A percentile compares a stretch with the other conserved stretches of the same genome.
These are phyloP conservation scores for Theobroma cacao DNA, from an alignment of 345 rosid genomes.

Conservation along the genomic window DNA sequence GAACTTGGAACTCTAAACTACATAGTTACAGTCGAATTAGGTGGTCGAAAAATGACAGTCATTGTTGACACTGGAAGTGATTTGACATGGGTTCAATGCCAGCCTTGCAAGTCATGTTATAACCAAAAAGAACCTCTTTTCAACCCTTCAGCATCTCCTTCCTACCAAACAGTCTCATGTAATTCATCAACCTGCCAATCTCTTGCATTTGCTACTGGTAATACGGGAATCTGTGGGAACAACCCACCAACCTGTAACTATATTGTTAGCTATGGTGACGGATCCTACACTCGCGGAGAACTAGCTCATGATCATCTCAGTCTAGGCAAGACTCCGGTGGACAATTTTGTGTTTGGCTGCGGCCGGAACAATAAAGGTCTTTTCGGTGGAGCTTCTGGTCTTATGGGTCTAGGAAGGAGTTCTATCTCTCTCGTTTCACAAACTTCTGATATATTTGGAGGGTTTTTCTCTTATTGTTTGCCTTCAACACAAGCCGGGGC, in stretches of 20 bases:
- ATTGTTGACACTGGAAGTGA: slow-evolving; percentile 95
- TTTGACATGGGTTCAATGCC: slow-evolving; percentile 94
- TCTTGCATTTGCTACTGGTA: slow-evolving; percentile 50
- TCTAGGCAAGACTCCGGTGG: slow-evolving; percentile 40
- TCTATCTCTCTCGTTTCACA: slow-evolving; percentile 68
- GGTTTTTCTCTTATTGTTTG: slow-evolving; percentile 85
- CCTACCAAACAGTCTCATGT: slow-evolving; percentile 55
- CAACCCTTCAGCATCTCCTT: slow-evolving; percentile 58
- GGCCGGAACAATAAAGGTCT: slow-evolving; percentile 76
- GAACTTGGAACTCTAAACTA: slow-evolving; percentile 69
- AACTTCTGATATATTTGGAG: slow-evolving; percentile 45
- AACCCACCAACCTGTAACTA: slow-evolving; percentile 51
- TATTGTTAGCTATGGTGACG: slow-evolving; percentile 76
- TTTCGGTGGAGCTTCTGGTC: slow-evolving; percentile 87
- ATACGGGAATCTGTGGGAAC: slow-evolving; percentile 44
- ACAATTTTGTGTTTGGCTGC: slow-evolving; percentile 68
- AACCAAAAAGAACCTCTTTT: slow-evolving; percentile 72
- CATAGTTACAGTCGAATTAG: slow-evolving; percentile 61
- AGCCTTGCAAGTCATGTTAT: slow-evolving; percentile 73
- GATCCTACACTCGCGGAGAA: slow-evolving; percentile 80
- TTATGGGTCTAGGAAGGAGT: slow-evolving; percentile 84
- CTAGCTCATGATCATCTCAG: slow-evolving; percentile 53
- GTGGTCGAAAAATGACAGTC: slow-evolving; percentile 53
- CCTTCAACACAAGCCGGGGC: slow-evolving; percentile 58
- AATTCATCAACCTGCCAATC: slow-evolving; percentile 69